Conservation (phyloP, 2,329 filamentous ascomycete genomes). For the Colletotrichum chrysophilum region DNA sequence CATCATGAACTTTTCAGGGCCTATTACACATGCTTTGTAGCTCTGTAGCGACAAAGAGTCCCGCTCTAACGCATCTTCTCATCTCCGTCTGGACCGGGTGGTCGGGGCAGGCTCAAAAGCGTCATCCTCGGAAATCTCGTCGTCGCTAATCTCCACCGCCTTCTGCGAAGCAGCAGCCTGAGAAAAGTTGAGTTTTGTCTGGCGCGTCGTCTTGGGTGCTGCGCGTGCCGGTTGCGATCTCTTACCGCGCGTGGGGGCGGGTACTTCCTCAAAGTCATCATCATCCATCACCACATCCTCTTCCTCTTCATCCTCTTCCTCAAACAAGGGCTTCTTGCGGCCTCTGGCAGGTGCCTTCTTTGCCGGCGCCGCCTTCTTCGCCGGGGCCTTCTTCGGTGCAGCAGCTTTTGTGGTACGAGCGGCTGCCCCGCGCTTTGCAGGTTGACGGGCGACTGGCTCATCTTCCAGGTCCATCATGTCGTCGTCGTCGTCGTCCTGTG, state of each 20-base stretch:
- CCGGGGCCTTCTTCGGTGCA: slow-evolving; percentile 39
- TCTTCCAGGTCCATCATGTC: slow-evolving; percentile 48
- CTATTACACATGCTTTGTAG: not conserved
- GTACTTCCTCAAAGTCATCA: slow-evolving; percentile 48
- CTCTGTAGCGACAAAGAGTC: not conserved
- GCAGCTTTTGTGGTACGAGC: slow-evolving; percentile 34
- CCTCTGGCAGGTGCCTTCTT: slow-evolving; percentile 33
- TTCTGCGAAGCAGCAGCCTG: slow-evolving; percentile 49
- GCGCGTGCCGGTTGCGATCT: slow-evolving; percentile 35
- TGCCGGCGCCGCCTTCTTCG: slow-evolving; percentile 47
- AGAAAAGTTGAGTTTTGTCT: slow-evolving; percentile 58
- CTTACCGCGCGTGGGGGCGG: slow-evolving; percentile 7
- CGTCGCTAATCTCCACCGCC: slow-evolving; percentile 66
- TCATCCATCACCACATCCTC: slow-evolving; percentile 61
- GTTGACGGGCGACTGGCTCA: slow-evolving; percentile 38
- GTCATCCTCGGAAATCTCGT: slow-evolving; percentile 67
- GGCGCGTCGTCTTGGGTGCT: slow-evolving; percentile 38
- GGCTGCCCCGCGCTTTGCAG: slow-evolving; percentile 32
- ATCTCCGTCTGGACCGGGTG: slow-evolving; percentile 22
- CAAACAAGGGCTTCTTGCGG: slow-evolving; percentile 44
- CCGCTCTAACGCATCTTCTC: not conserved
- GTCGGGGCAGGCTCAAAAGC: slow-evolving; percentile 60
- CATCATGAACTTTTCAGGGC: not conserved
- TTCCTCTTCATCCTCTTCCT: slow-evolving; percentile 44
- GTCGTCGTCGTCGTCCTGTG: slow-evolving; percentile 52